Conservation (phyloP, 1,139 yeast species). For the Candida sanyaensis region DNA sequence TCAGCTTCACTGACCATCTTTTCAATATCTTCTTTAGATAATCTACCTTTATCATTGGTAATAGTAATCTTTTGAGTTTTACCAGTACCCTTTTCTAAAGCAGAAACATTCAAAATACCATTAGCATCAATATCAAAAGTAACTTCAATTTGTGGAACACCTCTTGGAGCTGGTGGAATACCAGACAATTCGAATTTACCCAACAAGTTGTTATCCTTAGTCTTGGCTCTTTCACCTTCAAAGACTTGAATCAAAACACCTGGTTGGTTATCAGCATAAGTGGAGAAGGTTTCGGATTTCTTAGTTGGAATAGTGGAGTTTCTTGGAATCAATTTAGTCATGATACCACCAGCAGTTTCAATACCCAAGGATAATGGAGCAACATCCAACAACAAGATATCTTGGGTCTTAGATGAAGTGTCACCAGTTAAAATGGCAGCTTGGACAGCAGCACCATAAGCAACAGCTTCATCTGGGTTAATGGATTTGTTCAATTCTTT, state of each 20-base stretch:
- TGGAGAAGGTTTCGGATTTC: constrained; percentile 92
- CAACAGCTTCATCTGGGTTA: constrained; percentile 49
- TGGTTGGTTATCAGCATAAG: constrained; percentile 96
- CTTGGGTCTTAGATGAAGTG: constrained; percentile 74
- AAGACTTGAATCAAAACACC: constrained; percentile 92
- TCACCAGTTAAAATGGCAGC: constrained; percentile 74
- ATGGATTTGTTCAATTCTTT: constrained; percentile 48
- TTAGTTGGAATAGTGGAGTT: constrained; percentile 95
- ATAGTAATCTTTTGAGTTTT: constrained; percentile 42
- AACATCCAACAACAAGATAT: constrained; percentile 84
- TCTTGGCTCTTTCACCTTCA: constrained; percentile 96
- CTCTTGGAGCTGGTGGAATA: constrained; percentile 98
- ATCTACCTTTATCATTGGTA: constrained; percentile 51
- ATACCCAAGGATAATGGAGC: constrained; percentile 93
- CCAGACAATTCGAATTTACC: constrained; percentile 96
- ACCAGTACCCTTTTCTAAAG: constrained; percentile 94
- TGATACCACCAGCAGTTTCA: constrained; percentile 96
- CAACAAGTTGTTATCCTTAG: constrained; percentile 89
- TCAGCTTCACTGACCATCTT: constrained; percentile 52
- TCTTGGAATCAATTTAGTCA: constrained; percentile 95
- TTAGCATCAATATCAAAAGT: constrained; percentile 92
- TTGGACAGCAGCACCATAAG: constrained; percentile 49
- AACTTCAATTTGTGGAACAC: constrained; percentile 95
- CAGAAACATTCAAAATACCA: constrained; percentile 92
- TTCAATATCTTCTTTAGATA: constrained; percentile 50